phyloP scores from a whole-genome alignment of 495 filamentous ascomycete species.

The Penicillium egyptiacum region DNA sequence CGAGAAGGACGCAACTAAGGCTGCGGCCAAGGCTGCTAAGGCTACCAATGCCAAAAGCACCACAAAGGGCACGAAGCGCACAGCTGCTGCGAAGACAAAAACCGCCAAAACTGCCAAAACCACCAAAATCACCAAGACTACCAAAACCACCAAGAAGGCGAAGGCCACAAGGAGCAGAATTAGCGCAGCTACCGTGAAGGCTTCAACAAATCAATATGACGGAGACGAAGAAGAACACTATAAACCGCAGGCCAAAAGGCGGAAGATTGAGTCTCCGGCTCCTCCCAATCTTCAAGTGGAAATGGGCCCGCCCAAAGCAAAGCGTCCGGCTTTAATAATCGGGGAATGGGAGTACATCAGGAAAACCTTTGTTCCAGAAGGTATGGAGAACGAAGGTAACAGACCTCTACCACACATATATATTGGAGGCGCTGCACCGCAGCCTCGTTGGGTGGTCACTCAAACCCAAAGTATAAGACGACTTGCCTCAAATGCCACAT shows the following conservation, averaged over 20 bases:
- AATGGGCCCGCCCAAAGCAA: not conserved
- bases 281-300: not conserved
- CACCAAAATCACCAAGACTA: not conserved
- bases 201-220: not conserved
- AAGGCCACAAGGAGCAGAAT: not conserved
- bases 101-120: not conserved
- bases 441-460: conserved; percentile 8
- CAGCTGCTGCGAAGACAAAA: not conserved
- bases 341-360: not conserved
- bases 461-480: not conserved
- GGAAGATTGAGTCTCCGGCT: not conserved
- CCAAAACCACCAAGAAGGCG: not conserved
- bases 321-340: not conserved
- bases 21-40: not conserved
- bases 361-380: not conserved
- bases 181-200: not conserved
- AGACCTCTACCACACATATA: not conserved
- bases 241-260: not conserved
- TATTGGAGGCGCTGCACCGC: conserved; percentile 2
- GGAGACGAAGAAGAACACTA: not conserved
- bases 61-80: not conserved
- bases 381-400: not conserved
- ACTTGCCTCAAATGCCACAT: not conserved
- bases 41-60: not conserved
- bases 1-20: not conserved